phyloP scores from a whole-genome alignment of 1,284 basidiomycete species.

The Coriolopsis trogii region DNA sequence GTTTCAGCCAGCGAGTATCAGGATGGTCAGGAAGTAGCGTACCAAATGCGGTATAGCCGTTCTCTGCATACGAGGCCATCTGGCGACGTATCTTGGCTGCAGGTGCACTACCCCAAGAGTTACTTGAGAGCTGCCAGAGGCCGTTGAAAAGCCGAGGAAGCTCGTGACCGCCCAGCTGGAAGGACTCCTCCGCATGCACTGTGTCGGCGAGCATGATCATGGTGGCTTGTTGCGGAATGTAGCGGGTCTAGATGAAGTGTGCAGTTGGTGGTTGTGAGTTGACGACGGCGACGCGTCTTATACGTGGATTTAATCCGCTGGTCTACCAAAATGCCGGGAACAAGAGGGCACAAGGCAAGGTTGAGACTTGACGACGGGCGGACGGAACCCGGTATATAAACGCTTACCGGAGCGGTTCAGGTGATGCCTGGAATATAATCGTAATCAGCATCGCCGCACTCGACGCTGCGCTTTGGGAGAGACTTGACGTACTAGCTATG shows the following conservation, averaged over 20 bases:
- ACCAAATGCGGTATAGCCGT: conserved; percentile 69
- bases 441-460: conserved; percentile 6
- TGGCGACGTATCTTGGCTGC: conserved; percentile 64
- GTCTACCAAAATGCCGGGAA: background rate
- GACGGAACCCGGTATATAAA: conserved; percentile 22
- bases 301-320: background rate
- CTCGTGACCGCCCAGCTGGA: conserved; percentile 59
- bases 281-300: conserved; percentile 2
- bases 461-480: too few relatives aligned
- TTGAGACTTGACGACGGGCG: conserved; percentile 1
- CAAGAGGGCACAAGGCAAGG: background rate
- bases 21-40: background rate
- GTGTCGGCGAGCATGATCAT: conserved; percentile 11
- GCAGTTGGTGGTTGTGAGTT: background rate
- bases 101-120: conserved; percentile 79
- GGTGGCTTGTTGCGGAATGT: too few relatives aligned
- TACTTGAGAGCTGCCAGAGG: conserved; percentile 82
- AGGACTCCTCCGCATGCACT: conserved; percentile 34
- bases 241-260: too few relatives aligned
- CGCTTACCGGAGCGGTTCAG: too few relatives aligned
- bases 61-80: conserved; percentile 65
- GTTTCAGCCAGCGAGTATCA: background rate
- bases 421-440: conserved; percentile 8
- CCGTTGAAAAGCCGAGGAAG: conserved; percentile 75
- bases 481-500: too few relatives aligned